Conservation (phyloP, 148 eudicot species). For the Nepenthes gracilis region DNA sequence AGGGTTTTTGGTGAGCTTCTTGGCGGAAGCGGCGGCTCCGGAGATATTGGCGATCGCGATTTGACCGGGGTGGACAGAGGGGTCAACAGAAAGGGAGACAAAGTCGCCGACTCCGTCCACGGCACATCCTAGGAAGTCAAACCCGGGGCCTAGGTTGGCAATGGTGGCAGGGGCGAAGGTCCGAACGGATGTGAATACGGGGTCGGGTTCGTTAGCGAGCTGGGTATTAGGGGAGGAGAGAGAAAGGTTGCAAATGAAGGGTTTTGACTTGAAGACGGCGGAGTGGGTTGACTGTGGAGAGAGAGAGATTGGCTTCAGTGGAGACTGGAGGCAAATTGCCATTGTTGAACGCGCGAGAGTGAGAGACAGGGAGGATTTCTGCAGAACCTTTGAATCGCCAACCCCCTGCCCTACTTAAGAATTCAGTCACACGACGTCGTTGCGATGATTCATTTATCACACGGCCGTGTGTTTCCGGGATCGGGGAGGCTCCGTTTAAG, state of each 20-base stretch:
- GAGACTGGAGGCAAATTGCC: constrained; percentile 24
- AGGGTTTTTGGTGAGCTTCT: constrained; percentile 50
- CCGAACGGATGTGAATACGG: constrained; percentile 54
- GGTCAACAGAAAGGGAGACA: constrained; percentile 52
- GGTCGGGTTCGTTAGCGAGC: constrained; percentile 40
- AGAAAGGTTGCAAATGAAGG: constrained; percentile 31
- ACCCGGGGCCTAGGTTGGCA: constrained; percentile 92
- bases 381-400: too few relatives aligned
- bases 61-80: constrained; percentile 42
- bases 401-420: too few relatives aligned
- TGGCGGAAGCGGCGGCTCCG: constrained; percentile 18
- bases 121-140: constrained; percentile 94
- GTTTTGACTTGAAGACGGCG: constrained; percentile 3
- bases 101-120: constrained; percentile 74
- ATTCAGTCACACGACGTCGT: too few relatives aligned
- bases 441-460: too few relatives aligned
- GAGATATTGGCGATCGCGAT: constrained; percentile 52
- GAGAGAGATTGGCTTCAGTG: constrained; percentile 13
- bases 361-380: too few relatives aligned
- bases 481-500: too few relatives aligned
- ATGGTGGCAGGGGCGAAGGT: constrained; percentile 96
- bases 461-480: too few relatives aligned
- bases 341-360: constrained; percentile 4
- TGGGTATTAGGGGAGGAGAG: constrained; percentile 14
- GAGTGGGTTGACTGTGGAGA: constrained; percentile 6